Percentiles rank a stretch among this genome's conserved stretches.
Conservation (phyloP, 2,329 filamentous ascomycete genomes). For the Neopestalotiopsis clavispora region DNA sequence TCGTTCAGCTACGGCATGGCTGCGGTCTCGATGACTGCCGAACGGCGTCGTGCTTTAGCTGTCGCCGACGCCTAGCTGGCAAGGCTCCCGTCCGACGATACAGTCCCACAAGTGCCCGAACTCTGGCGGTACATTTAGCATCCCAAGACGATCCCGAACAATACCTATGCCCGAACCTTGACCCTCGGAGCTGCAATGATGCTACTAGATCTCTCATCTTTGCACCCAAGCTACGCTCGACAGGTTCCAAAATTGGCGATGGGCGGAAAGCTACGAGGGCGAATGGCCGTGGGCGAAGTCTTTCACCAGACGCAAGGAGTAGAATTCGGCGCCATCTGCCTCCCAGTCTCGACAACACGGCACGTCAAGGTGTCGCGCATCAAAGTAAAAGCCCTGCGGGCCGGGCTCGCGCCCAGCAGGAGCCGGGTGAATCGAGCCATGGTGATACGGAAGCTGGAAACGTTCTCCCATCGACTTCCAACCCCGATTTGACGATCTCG, state of each 20-base stretch:
- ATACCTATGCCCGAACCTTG: constrained; percentile 66
- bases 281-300: constrained; percentile 13
- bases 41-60: constrained; percentile 82
- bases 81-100: constrained; percentile 77
- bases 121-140: constrained; percentile 79
- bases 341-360: not conserved
- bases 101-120: constrained; percentile 80
- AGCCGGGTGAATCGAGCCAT: not conserved
- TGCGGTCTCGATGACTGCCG: constrained; percentile 72
- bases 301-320: constrained; percentile 11
- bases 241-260: constrained; percentile 25
- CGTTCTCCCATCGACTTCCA: constrained; percentile 14
- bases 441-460: constrained; percentile 1
- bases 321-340: not conserved
- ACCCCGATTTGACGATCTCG: constrained; percentile 34
- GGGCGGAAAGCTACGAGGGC: constrained; percentile 19
- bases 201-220: constrained; percentile 55
- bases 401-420: too few relatives aligned
- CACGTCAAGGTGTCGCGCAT: not conserved
- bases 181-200: constrained; percentile 47
- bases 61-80: constrained; percentile 69
- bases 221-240: constrained; percentile 36
- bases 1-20: constrained; percentile 81
- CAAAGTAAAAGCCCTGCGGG: not conserved
- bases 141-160: constrained; percentile 78